Evolutionary conservation across 257 asterid species (phyloP).

Genomic region (Nicotiana undulata): DNA sequence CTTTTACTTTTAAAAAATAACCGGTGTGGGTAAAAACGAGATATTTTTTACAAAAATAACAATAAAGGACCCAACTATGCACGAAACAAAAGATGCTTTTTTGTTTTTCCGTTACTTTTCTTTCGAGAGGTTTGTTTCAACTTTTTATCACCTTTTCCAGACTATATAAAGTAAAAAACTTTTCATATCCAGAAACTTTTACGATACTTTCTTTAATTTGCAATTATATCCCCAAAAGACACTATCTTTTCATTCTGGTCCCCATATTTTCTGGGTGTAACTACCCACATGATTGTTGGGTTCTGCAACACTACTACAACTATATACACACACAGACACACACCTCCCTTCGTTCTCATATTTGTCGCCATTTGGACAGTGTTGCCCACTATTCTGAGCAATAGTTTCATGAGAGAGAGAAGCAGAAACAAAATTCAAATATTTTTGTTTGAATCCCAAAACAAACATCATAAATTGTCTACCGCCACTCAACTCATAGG

Average conservation of each 20-base stretch:
- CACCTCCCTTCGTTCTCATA: too few relatives aligned
- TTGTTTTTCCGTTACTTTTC: not conserved
- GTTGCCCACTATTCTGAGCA: not conserved
- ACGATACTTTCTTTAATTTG: not conserved
- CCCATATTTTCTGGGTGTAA: not conserved
- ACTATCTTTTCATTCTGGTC: not conserved
- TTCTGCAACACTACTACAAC: not conserved
- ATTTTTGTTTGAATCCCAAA: not conserved
- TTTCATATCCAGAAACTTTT: not conserved
- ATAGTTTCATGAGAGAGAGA: not conserved
- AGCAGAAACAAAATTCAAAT: not conserved
- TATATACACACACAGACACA: too few relatives aligned
- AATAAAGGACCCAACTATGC: not conserved
- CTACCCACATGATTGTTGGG: not conserved
- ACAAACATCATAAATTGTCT: not conserved
- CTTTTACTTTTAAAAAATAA: too few relatives aligned
- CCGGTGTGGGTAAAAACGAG: too few relatives aligned
- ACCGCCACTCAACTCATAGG: not conserved
- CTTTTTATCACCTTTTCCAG: not conserved
- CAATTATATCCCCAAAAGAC: not conserved
- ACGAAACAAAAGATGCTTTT: not conserved
- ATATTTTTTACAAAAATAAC: not conserved
- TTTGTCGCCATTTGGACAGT: not conserved
- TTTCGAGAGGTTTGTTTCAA: not conserved
- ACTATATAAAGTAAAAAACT: not conserved